Conservation (phyloP, 257 asterid species). For the Lavandula angustifolia region DNA sequence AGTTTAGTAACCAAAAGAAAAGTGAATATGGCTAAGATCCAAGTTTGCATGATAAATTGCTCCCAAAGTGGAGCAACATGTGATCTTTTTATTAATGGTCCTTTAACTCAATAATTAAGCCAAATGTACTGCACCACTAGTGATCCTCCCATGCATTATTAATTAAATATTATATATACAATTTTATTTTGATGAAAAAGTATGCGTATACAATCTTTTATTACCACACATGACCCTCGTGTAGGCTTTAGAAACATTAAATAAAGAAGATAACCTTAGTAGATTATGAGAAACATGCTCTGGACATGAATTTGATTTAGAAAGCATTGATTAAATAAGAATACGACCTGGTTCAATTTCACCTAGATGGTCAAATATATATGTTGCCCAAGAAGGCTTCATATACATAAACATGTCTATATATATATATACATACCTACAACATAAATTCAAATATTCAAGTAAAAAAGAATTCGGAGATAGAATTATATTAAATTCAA, state of each 20-base stretch:
- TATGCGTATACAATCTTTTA: not conserved
- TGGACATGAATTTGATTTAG: too few species aligned
- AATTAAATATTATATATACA: not conserved
- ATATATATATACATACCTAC: too few species aligned
- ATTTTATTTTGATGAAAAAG: conserved; percentile 1
- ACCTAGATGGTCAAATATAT: too few species aligned
- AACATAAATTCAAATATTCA: too few species aligned
- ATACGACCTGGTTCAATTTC: too few species aligned
- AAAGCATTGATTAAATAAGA: not conserved
- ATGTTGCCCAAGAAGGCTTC: too few species aligned
- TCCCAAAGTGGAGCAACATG: conserved; percentile 19
- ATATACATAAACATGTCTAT: too few species aligned
- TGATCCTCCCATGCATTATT: conserved; percentile 4
- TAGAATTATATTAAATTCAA: too few species aligned
- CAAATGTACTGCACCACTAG: conserved; percentile 7
- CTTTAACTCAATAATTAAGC: not conserved
- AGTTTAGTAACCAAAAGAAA: not conserved
- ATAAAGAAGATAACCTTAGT: too few species aligned
- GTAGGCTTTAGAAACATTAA: not conserved
- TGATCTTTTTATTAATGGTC: not conserved
- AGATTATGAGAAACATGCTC: too few species aligned
- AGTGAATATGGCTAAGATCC: not conserved
- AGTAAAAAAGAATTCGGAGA: too few species aligned
- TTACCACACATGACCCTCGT: not conserved
- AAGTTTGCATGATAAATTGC: conserved; percentile 1